Base-by-base conservation (phyloP, 2,329 filamentous ascomycete species). In the Colletotrichum tamarilloi region DNA sequence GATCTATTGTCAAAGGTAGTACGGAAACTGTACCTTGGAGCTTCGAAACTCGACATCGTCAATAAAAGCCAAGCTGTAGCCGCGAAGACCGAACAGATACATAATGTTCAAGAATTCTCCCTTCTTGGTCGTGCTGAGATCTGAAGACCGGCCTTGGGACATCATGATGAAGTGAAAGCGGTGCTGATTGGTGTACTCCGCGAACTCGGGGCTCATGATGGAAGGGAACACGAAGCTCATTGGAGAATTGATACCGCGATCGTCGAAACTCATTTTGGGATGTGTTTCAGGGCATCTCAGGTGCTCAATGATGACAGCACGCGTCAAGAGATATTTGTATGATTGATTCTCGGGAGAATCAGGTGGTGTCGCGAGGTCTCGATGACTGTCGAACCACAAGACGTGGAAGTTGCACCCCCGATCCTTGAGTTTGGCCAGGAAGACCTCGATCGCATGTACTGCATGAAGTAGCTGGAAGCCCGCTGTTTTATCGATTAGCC, bases 391-490 rank as follows among this genome's bases (percentile, higher is more conserved):
- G 77, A 95, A 93, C 83, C 94, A 95, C 19, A 91, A 83, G 74
- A 95, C 81, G 74, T 94, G 88, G 76, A 95, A 95, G 69, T 91
- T 90, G 80, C 92, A 94, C 66, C 91, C 91, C 62, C 92, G 86
- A 67, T 87, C 86, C 55, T 86, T 83, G 19, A 95, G 85, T 68
- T 89, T 86, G 55, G 84, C 81, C 1, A 95, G 85, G 75, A 94
- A 92, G 8, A 83, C 84, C 80, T 95, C 93, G 0, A 94, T 89
- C 1, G 89, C 87, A 78, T 93, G 92, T 4, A 91, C 87, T 0
- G 92, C 92, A 79, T 95, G 93, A 0, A 95, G 84, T 7, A 95
- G 80, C 80, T 95, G 93, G 70, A 93, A 92, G 0, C 92, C 93
- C 62, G 85, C 86, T 88, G 74, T 35, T 42, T 9, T 11, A 32